Conservation (phyloP, 2,329 filamentous ascomycete species). For the Paraphaeosphaeria sporulosa region DNA sequence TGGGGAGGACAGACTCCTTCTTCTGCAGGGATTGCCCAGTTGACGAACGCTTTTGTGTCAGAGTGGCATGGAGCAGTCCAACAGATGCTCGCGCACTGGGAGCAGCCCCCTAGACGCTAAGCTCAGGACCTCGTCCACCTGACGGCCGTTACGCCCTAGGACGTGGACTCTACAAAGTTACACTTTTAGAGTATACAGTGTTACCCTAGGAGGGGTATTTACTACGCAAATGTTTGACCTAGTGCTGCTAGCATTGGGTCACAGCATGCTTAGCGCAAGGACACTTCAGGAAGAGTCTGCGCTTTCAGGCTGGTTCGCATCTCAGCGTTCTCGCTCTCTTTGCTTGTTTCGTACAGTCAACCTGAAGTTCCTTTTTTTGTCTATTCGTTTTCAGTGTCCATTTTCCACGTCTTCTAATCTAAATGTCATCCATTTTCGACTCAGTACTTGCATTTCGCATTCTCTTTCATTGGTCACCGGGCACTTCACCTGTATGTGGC, state of each 20-base stretch:
- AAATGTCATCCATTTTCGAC: neutral
- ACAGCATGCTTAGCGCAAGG: too few relatives aligned
- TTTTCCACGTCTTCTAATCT: too few relatives aligned
- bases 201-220: too few relatives aligned
- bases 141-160: neutral
- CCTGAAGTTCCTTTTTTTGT: too few relatives aligned
- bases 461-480: neutral
- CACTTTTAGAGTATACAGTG: too few relatives aligned
- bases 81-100: slow-evolving; percentile 75
- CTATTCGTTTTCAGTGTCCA: too few relatives aligned
- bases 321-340: neutral
- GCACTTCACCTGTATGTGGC: too few relatives aligned
- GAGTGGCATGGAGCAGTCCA: slow-evolving; percentile 73
- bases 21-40: slow-evolving; percentile 63
- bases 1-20: slow-evolving; percentile 70
- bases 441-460: neutral
- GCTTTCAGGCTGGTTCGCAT: neutral
- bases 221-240: too few relatives aligned
- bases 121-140: neutral
- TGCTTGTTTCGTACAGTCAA: neutral
- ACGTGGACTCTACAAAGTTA: neutral
- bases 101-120: slow-evolving; percentile 57
- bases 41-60: slow-evolving; percentile 68
- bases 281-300: too few relatives aligned
- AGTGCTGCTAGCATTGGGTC: too few relatives aligned